Base-by-base conservation (phyloP, 805 yeast genomes). In the Myxozyma nipponensis region DNA sequence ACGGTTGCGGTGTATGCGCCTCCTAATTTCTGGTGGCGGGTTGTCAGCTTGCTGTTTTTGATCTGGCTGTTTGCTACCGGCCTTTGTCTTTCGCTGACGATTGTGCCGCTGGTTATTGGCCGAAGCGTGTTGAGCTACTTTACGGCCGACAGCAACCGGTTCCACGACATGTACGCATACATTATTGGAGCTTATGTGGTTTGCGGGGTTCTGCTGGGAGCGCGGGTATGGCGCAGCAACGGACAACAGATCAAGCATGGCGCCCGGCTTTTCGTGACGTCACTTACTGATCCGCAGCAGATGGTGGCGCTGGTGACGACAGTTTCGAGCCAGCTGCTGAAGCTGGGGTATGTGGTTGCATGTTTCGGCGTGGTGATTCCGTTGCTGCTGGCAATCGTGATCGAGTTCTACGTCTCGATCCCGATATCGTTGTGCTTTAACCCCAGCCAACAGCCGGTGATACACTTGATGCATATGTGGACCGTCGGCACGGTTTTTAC, bases 1-100 rank as follows among this genome's bases (percentile, higher is more conserved):
- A 66, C 68, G 1, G 74, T 78, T 1, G 78, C 90, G 25, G 96
- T 90, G 2, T 95, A 90, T 68, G 74, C 87, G 40, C 98, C 99
- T 3, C 95, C 95, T 1, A 59, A 75, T 44, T 86, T 91, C 66
- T 75, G 80, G 45, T 28, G 62, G 1, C 74, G 96, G 51, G 74
- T 88, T 32, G 70, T 76, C 21, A 69, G 62, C 0, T 64, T 85
- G 39, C 67, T 79, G 21, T 54, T 68, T 6, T 61, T 69, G 64
- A 64, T 79, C 15, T 80, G 85, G 80, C 48, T 70, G 2, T 76
- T 74, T 25, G 63, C 69, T 1, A 52, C 61, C 1, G 36, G 56
- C 1, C 47, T 61, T 3, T 57, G 65, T 4, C 37, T 63, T 2
- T 25, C 56, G 9, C 52, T 59, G 3, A 52, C 66, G 3, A 52